A percentile compares a stretch with the other conserved stretches of the same genome.
Evolutionary conservation across 164 flowering plant species (phyloP).

Genomic region (Dillenia suffruticosa): DNA sequence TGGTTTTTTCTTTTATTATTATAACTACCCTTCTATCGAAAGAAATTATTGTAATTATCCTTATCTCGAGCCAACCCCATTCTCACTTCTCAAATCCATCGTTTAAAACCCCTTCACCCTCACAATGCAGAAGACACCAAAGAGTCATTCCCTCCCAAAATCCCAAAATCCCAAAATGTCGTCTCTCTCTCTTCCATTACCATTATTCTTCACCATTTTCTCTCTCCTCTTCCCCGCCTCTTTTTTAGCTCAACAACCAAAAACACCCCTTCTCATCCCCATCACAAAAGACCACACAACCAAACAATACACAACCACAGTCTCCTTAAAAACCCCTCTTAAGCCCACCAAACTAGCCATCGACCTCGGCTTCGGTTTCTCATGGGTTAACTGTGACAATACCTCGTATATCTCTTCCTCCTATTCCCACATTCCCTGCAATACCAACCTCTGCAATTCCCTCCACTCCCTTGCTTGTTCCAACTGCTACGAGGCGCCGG

Average conservation of each 20-base stretch:
- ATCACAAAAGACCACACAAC: constrained; percentile 21
- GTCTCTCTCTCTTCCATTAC: not conserved
- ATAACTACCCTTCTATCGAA: no score
- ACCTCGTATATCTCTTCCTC: constrained; percentile 11
- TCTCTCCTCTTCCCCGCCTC: not conserved
- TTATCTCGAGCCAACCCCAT: no score
- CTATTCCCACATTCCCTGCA: constrained; percentile 22
- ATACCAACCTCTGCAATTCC: constrained; percentile 15
- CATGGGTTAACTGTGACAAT: constrained; percentile 18
- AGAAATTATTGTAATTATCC: no score
- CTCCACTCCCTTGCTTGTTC: constrained; percentile 11
- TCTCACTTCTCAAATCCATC: no score
- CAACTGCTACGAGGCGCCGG: constrained; percentile 7
- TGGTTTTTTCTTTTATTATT: no score
- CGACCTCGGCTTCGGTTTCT: constrained; percentile 25
- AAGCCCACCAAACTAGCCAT: constrained; percentile 19
- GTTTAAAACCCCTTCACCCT: no score
- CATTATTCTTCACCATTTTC: constrained; percentile 1
- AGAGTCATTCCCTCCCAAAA: no score
- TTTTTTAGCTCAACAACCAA: not conserved
- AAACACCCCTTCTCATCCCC: constrained; percentile 15
- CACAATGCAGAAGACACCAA: no score
- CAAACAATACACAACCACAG: constrained; percentile 12
- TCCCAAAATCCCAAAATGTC: not conserved
- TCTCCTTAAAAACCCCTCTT: constrained; percentile 24